Conservation (phyloP, 441 rosid species). For the Hura crepitans region DNA sequence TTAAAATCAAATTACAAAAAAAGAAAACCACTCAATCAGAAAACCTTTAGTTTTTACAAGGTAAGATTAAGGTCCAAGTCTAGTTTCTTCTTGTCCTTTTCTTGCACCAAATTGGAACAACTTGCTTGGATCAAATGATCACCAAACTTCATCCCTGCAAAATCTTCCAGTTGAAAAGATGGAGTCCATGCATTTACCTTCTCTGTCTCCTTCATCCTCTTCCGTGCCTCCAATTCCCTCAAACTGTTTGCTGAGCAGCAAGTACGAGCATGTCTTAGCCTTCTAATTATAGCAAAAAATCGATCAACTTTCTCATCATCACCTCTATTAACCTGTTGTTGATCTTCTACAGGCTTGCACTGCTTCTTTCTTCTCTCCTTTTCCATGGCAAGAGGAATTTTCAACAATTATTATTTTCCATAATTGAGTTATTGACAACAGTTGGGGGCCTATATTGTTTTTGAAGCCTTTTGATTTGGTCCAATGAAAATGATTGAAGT, state of each 20-base stretch:
- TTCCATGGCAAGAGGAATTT: constrained; percentile 5
- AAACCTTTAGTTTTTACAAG: not conserved
- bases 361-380: not conserved
- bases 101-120: constrained; percentile 14
- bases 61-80: constrained; percentile 11
- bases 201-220: constrained; percentile 15
- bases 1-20: no score
- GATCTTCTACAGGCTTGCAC: not conserved
- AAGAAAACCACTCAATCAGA: not conserved
- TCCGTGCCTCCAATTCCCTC: constrained; percentile 17
- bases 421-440: not conserved
- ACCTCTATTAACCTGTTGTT: not conserved
- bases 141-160: constrained; percentile 6
- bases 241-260: constrained; percentile 15
- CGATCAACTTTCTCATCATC: constrained; percentile 13
- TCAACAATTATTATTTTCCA: not conserved
- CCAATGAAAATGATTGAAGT: constrained; percentile 20
- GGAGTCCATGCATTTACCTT: constrained; percentile 19
- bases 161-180: constrained; percentile 19
- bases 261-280: constrained; percentile 15
- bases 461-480: constrained; percentile 18
- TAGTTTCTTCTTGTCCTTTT: constrained; percentile 8
- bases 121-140: not conserved
- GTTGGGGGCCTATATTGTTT: constrained; percentile 13
- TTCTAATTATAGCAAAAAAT: constrained; percentile 20